Conservation (phyloP, 2,329 filamentous ascomycete species). For the Fusarium chaquense region DNA sequence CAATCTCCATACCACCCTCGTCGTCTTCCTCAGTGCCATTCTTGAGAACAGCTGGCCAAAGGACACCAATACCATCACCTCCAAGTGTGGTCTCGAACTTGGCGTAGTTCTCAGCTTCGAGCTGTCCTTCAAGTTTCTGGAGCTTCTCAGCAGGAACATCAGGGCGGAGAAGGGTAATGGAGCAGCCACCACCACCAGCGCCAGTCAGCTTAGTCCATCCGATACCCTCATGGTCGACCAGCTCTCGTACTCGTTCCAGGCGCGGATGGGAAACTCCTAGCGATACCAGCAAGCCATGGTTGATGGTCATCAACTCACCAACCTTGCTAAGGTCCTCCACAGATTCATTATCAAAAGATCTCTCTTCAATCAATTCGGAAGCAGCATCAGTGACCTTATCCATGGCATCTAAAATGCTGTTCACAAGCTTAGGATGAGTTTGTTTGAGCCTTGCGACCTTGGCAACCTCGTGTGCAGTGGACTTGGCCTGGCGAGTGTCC, state of each 20-base stretch:
- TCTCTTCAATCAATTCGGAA: slow-evolving; percentile 65
- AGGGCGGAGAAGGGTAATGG: slow-evolving; percentile 88
- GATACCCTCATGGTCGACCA: slow-evolving; percentile 88
- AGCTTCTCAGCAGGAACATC: slow-evolving; percentile 69
- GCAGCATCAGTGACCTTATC: slow-evolving; percentile 75
- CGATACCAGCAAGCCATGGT: slow-evolving; percentile 91
- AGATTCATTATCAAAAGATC: slow-evolving; percentile 75
- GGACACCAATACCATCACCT: slow-evolving; percentile 91
- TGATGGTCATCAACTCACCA: slow-evolving; percentile 91
- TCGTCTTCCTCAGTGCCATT: slow-evolving; percentile 83
- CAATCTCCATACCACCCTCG: slow-evolving; percentile 90
- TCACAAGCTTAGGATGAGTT: slow-evolving; percentile 80
- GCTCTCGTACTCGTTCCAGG: slow-evolving; percentile 88
- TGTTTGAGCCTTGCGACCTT: slow-evolving; percentile 83
- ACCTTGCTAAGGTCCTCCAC: slow-evolving; percentile 76
- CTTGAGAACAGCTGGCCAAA: slow-evolving; percentile 91
- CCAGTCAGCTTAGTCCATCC: slow-evolving; percentile 99
- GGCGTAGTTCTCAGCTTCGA: slow-evolving; percentile 79
- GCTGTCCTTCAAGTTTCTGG: slow-evolving; percentile 71
- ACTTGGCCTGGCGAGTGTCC: slow-evolving; percentile 88
- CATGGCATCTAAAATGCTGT: slow-evolving; percentile 85
- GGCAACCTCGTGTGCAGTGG: slow-evolving; percentile 84
- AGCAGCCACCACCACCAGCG: slow-evolving; percentile 94
- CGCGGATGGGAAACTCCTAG: slow-evolving; percentile 95
- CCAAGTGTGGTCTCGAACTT: slow-evolving; percentile 91